A percentile compares a stretch with the other conserved stretches of the same genome.
phyloP scores from a whole-genome alignment of 2,329 filamentous ascomycete species.

The Apiospora pterosperma region DNA sequence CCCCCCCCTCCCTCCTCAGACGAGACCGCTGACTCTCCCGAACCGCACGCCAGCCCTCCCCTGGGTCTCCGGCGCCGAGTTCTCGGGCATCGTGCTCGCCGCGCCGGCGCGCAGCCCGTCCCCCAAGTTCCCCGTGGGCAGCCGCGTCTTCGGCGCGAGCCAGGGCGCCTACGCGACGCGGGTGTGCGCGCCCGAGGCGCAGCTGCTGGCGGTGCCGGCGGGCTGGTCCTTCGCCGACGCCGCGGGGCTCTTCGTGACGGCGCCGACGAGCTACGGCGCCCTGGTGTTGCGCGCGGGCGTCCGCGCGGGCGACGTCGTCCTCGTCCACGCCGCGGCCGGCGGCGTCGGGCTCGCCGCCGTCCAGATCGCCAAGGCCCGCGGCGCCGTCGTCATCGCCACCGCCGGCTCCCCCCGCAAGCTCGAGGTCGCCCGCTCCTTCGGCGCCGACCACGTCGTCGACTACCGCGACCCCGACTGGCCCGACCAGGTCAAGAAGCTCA shows the following conservation, averaged over 20 bases:
- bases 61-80: slow-evolving; percentile 85
- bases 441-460: slow-evolving; percentile 79
- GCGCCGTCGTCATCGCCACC: slow-evolving; percentile 90
- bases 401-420: slow-evolving; percentile 79
- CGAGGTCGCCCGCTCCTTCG: slow-evolving; percentile 73
- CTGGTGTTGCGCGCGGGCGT: slow-evolving; percentile 75
- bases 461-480: slow-evolving; percentile 66
- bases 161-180: slow-evolving; percentile 86
- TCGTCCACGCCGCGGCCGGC: slow-evolving; percentile 89
- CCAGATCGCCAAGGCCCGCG: slow-evolving; percentile 88
- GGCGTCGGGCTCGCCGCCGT: slow-evolving; percentile 90
- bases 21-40: background rate
- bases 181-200: slow-evolving; percentile 62
- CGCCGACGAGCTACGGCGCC: slow-evolving; percentile 83
- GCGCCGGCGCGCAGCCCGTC: slow-evolving; percentile 51
- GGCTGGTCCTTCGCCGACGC: slow-evolving; percentile 84
- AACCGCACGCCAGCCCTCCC: slow-evolving; percentile 56
- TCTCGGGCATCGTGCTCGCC: slow-evolving; percentile 73
- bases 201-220: slow-evolving; percentile 69
- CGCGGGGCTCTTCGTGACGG: slow-evolving; percentile 87
- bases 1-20: background rate
- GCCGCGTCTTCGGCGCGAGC: slow-evolving; percentile 79
- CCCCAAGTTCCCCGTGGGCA: slow-evolving; percentile 67
- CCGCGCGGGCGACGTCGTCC: slow-evolving; percentile 77
- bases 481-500: slow-evolving; percentile 72